Conservation (phyloP, 129 eudicot genomes). For the Rutidosis leptorrhynchoides region DNA sequence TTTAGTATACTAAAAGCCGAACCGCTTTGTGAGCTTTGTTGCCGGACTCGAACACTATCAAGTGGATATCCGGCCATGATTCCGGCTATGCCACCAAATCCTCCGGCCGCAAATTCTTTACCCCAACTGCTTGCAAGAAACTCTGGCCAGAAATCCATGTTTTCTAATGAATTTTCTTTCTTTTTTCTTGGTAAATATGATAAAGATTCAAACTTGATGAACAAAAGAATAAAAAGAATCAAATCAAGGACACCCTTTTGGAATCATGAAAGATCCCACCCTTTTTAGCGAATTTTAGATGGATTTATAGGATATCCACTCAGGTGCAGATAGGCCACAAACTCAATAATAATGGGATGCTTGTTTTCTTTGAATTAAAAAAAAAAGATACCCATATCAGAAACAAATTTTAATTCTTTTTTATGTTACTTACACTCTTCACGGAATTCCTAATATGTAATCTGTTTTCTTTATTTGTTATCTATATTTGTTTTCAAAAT, state of each 20-base stretch:
- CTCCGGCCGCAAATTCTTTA: conserved; percentile 81
- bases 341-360: conserved; percentile 1
- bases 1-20: conserved; percentile 58
- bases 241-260: conserved; percentile 20
- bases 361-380: conserved; percentile 12
- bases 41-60: conserved; percentile 69
- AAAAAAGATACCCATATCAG: conserved; percentile 26
- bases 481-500: not conserved
- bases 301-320: not conserved
- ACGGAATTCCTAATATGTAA: conserved; percentile 17
- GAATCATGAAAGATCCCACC: conserved; percentile 31
- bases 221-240: not conserved
- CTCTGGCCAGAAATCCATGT: conserved; percentile 88
- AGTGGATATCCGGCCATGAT: conserved; percentile 75
- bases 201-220: conserved; percentile 16
- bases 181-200: not conserved
- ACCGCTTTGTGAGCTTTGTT: conserved; percentile 51
- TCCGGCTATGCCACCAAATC: conserved; percentile 72
- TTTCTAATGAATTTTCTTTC: not conserved
- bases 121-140: conserved; percentile 83
- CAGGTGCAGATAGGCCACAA: conserved; percentile 25
- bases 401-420: conserved; percentile 10
- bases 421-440: not conserved
- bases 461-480: conserved; percentile 6
- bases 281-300: not conserved